Base-by-base conservation (phyloP, 169 alveolate species). In the Plasmodium gonderi region DNA sequence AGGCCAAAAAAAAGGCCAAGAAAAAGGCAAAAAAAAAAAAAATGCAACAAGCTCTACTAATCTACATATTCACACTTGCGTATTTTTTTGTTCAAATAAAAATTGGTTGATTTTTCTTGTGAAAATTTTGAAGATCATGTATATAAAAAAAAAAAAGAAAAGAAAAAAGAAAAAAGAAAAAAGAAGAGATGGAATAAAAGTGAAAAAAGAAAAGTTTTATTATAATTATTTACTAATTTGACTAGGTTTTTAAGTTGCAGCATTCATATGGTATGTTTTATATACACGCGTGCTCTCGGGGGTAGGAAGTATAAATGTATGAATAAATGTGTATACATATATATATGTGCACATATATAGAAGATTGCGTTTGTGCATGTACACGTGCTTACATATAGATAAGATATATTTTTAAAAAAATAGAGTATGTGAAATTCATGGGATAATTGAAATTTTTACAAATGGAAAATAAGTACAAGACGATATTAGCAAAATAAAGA, bases 21-120 rank as follows among this genome's bases (percentile, higher is more conserved):
- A 31, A 72, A 14, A 23, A 29, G 7, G 23, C 14, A 64, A 20
- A 76, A 76, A 40, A 76, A 76, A 76, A 72, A 72, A 72, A 72
- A 20, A 36, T 42, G 51, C 31, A 72, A 44, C 65, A 44, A 44
- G 47, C 83, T 76, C 83, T 29, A 51, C 44, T 76, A 76, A 44
- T 76, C 36, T 40, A 44, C 31, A 76, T 76, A 3, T 68, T 68
- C 47, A 68, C 49, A 68, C 0, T 20, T 68, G 11, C 79, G 14
- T 68, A 68, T 31, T 14, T 31, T 68, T 29, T 17, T 40, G 47
- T 68, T n/a, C 23, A 44, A 40, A 76, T 36, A 23, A 42, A 17
- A 38, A 23, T 38, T 44, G 40, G 23, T 23, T 44, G 12, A 23
- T 44, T 31, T 40, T 36, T 20, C 7, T 17, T 54, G 36, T 54